Conservation (phyloP, 2,329 filamentous ascomycete genomes). For the Botrytis fabae region DNA sequence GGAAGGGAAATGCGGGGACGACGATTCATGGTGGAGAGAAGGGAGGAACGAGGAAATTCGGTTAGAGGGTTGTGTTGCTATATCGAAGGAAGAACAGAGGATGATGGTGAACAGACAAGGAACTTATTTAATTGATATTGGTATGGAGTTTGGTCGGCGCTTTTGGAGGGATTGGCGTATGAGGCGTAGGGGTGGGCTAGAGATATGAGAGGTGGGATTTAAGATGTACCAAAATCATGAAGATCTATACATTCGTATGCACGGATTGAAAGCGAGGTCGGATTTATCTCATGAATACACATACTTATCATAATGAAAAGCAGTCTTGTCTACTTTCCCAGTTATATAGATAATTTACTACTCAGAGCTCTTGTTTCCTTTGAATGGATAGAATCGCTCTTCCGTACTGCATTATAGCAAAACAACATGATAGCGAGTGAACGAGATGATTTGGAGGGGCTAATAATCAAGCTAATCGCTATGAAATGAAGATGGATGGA, state of each 20-base stretch:
- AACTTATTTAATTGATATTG: neutral
- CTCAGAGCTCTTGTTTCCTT: neutral
- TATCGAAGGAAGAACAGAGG: too few species aligned
- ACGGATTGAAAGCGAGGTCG: neutral
- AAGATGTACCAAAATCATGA: neutral
- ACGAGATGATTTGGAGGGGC: neutral
- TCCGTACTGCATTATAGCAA: neutral
- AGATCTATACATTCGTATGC: neutral
- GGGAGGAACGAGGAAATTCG: slow-evolving; percentile 10
- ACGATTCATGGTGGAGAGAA: slow-evolving; percentile 38
- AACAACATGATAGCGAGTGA: neutral
- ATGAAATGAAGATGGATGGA: neutral
- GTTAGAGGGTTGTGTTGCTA: neutral
- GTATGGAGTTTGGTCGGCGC: slow-evolving; percentile 1
- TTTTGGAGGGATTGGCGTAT: neutral
- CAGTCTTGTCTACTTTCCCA: neutral
- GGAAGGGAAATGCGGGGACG: slow-evolving; percentile 33
- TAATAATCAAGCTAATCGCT: neutral
- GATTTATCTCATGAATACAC: neutral
- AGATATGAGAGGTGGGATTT: neutral
- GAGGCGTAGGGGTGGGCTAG: neutral
- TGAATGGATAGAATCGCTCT: neutral
- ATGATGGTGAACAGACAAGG: neutral
- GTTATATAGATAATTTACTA: neutral
- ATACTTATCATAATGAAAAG: neutral